Evolutionary conservation across 2,329 filamentous ascomycete species (phyloP), one percentile per base, ranked within the genome.

Genomic region (Pestalotiopsis sp.): DNA sequence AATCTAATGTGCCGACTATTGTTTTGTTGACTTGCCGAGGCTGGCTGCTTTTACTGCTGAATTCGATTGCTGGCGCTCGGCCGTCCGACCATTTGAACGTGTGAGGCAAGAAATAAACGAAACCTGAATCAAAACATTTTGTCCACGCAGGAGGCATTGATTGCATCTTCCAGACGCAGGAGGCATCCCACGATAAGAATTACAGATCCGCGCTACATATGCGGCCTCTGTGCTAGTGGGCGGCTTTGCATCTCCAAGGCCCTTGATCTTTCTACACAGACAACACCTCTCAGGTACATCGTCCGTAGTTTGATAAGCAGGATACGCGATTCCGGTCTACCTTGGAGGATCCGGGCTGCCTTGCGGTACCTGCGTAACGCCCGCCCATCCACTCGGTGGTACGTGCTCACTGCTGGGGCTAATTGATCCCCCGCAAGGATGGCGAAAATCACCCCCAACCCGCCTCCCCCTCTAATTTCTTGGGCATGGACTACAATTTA

Each of bases 341-440:
- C 31, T 36, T 36, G 57, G 57, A 60, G 5, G n/a, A 20, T 27
- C 13, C 17, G 27, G 59, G n/a, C 31, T 63, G 60, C 27, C 5
- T 14, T n/a, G 60, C 14, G 60, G 62, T 65, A 65, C 62, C 62
- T 52, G 40, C 40, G 62, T 56, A 13, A 14, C 13, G 23, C 27
- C 38, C 13, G 23, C 27, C 38, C 38, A 52, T 12, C 38, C 62
- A 52, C 23, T 14, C 41, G 41, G 36, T 57, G 27, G 41, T 36
- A 25, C 11, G n/a, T 65, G 31, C 27, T 38, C 13, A 36, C 60
- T 38, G n/a, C 13, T 12, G 23, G 23, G 62, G 31, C 52, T 66
- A 36, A 66, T 66, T 66, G 63, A 66, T 66, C 63, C 31, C 63
- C 63, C 11, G 31, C 63, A 66, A 31, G 63, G 63, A 36, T 66